Evolutionary conservation across 192 early-diverging fungal species (phyloP).

Genomic region (Geosiphon pyriformis): DNA sequence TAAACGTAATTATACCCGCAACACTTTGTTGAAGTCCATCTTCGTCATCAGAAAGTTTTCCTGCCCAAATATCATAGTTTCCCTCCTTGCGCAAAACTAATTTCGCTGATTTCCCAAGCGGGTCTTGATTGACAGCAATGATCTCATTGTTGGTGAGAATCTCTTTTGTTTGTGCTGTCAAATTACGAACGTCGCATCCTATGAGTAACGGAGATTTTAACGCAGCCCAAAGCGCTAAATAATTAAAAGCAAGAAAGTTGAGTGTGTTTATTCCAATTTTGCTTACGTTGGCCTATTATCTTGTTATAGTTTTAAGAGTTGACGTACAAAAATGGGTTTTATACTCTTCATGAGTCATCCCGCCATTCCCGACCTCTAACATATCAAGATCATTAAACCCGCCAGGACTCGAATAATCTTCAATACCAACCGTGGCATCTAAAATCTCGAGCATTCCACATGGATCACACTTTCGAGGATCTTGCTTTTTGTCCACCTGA

Average conservation of each 20-base stretch:
- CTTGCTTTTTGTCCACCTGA: neutral
- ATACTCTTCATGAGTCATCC: slow-evolving; percentile 37
- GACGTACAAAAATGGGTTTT: slow-evolving; percentile 11
- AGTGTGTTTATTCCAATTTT: too few species aligned
- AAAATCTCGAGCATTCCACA: slow-evolving; percentile 10
- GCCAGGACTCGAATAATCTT: slow-evolving; percentile 30
- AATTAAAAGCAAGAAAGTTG: neutral
- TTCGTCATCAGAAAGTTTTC: neutral
- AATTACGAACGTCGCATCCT: slow-evolving; percentile 45
- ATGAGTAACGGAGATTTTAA: slow-evolving; percentile 56
- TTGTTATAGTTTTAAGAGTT: too few species aligned
- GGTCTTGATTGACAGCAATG: slow-evolving; percentile 58
- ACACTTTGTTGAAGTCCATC: neutral
- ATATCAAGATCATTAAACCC: slow-evolving; percentile 53
- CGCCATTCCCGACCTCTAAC: slow-evolving; percentile 53
- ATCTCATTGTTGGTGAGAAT: slow-evolving; percentile 46
- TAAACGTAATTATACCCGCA: neutral
- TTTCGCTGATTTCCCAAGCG: slow-evolving; percentile 35
- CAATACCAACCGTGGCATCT: neutral
- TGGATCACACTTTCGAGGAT: neutral
- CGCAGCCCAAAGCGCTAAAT: slow-evolving; percentile 42
- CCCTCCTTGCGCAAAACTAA: neutral
- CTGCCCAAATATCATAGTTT: neutral
- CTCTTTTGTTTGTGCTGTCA: slow-evolving; percentile 24
- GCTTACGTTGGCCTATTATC: too few species aligned